A percentile compares a stretch with the other conserved stretches of the same genome.
phyloP scores from a whole-genome alignment of 441 rosid species.

The Brassica balearica region DNA sequence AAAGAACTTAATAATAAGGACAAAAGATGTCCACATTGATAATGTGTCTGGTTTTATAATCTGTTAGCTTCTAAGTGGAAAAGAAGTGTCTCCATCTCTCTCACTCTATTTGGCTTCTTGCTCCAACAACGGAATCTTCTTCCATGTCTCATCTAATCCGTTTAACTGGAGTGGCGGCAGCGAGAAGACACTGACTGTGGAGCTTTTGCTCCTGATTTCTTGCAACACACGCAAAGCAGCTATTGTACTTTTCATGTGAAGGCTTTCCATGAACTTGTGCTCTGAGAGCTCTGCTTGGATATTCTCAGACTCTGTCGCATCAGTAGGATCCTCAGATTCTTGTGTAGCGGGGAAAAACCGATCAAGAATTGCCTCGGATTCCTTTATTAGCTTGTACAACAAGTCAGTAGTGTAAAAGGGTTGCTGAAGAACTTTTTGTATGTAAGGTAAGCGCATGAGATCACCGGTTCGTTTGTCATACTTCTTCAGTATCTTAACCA shows the following conservation, averaged over 20 bases:
- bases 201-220: constrained; percentile 77
- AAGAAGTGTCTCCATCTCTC: background rate
- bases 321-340: constrained; percentile 27
- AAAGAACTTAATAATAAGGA: constrained; percentile 1
- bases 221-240: constrained; percentile 74
- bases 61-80: constrained; percentile 41
- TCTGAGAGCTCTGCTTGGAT: constrained; percentile 45
- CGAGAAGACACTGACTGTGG: constrained; percentile 75
- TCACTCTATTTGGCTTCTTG: constrained; percentile 61
- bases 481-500: constrained; percentile 80
- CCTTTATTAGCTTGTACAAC: constrained; percentile 66
- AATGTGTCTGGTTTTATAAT: background rate
- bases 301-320: constrained; percentile 30
- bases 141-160: constrained; percentile 46
- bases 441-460: constrained; percentile 54
- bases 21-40: constrained; percentile 27
- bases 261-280: constrained; percentile 67
- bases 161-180: constrained; percentile 74
- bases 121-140: constrained; percentile 57
- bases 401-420: constrained; percentile 78
- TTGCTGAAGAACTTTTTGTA: constrained; percentile 67
- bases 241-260: constrained; percentile 68
- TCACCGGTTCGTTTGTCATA: constrained; percentile 71
- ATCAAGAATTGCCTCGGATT: constrained; percentile 64
- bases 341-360: constrained; percentile 47